phyloP scores from a whole-genome alignment of 768 basidiomycete genomes.

The Russula compacta region DNA sequence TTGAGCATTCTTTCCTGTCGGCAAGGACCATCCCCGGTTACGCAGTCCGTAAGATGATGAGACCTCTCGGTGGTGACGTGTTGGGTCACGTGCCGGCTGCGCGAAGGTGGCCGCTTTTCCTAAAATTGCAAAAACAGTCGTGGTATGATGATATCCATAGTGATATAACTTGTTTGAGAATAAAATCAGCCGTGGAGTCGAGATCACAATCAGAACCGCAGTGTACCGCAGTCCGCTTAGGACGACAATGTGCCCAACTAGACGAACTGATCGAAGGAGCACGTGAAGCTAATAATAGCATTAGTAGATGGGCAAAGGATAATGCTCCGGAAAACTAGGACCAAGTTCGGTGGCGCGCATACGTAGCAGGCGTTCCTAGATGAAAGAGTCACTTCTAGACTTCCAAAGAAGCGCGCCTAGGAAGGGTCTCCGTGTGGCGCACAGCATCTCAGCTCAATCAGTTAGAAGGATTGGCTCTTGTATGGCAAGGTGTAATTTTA shows the following conservation, averaged over 20 bases:
- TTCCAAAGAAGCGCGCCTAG: not conserved
- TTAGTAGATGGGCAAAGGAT: not conserved
- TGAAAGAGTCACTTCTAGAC: not conserved
- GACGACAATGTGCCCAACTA: not conserved
- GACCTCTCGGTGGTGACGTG: not conserved
- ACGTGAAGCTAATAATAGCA: not conserved
- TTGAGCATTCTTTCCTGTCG: not conserved
- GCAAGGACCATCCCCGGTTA: not conserved
- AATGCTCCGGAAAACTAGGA: not conserved
- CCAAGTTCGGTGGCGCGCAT: not conserved
- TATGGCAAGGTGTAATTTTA: constrained; percentile 3
- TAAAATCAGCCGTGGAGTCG: not conserved
- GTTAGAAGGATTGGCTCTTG: not conserved
- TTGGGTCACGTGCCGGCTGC: constrained; percentile 12
- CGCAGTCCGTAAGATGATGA: constrained; percentile 7
- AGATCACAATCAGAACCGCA: constrained; percentile 2
- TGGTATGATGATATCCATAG: not conserved
- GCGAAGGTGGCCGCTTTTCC: not conserved
- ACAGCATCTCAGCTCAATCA: not conserved
- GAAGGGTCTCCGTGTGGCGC: not conserved
- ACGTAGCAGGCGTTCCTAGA: not conserved
- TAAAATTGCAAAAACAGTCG: not conserved
- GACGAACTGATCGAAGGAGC: not conserved
- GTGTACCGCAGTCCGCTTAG: constrained; percentile 2
- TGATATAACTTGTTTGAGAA: not conserved